Evolutionary conservation across 2,329 filamentous ascomycete genomes (phyloP).

Genomic region (Eutypella sp.): DNA sequence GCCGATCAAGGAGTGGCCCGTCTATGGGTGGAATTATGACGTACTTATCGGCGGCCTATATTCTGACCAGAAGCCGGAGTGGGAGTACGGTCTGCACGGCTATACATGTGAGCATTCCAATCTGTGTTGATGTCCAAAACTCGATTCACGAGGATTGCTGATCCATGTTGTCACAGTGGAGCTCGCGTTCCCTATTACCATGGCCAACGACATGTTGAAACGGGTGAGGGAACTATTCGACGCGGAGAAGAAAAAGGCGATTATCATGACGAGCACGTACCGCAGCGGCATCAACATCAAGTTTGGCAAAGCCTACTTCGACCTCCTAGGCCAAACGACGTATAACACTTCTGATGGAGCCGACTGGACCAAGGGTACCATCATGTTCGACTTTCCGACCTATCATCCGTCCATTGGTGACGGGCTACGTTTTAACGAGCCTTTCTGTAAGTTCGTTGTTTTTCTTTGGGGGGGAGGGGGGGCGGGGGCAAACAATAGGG

Average conservation of each 20-base stretch:
- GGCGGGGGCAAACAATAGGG: no score
- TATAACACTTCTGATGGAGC: constrained; percentile 41
- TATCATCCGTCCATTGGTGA: constrained; percentile 42
- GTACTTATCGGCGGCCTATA: constrained; percentile 49
- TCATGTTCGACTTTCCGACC: constrained; percentile 51
- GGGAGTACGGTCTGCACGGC: constrained; percentile 44
- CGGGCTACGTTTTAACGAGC: constrained; percentile 42
- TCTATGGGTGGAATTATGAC: constrained; percentile 50
- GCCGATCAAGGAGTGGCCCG: constrained; percentile 40
- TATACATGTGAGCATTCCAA: constrained; percentile 47
- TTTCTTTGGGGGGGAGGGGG: no score
- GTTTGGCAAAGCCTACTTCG: constrained; percentile 44
- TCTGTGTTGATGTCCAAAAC: neutral
- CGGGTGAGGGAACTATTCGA: constrained; percentile 45
- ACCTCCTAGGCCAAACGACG: constrained; percentile 45
- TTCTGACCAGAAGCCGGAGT: constrained; percentile 41
- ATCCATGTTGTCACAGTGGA: neutral
- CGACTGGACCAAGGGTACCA: constrained; percentile 44
- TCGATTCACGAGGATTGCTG: neutral
- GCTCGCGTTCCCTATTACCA: constrained; percentile 45
- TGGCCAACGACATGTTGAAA: constrained; percentile 44
- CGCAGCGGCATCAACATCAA: constrained; percentile 49
- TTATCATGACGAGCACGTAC: constrained; percentile 45
- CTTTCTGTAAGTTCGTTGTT: constrained; percentile 37
- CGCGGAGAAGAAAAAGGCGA: constrained; percentile 36